A percentile compares a stretch with the other conserved stretches of the same genome.
Evolutionary conservation across 75 land plant species (phyloP).

Genomic region (Pinus tabuliformis): DNA sequence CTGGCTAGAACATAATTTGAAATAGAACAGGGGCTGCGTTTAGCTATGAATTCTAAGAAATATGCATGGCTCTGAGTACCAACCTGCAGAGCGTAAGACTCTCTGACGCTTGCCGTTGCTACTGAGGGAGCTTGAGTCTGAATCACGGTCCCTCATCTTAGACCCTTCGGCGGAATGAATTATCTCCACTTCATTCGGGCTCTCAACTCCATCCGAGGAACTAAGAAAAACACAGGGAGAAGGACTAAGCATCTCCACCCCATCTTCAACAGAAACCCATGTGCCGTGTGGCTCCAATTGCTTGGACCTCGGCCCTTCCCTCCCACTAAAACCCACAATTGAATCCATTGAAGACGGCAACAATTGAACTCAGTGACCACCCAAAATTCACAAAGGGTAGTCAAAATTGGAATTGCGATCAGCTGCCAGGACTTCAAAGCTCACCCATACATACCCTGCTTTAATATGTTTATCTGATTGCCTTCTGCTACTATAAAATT

Average conservation of each 20-base stretch:
- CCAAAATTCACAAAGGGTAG: no score
- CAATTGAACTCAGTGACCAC: no score
- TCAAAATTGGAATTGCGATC: no score
- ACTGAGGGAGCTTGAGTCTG: background rate
- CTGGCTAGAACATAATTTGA: background rate
- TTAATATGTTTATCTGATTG: no score
- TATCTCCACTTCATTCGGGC: background rate
- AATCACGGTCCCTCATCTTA: background rate
- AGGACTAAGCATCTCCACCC: slow-evolving; percentile 5
- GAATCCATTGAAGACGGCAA: background rate
- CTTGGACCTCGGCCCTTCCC: background rate
- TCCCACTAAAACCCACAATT: background rate
- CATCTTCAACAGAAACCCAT: slow-evolving; percentile 7
- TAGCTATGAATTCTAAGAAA: background rate
- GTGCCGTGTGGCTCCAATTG: background rate
- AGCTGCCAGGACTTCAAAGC: no score
- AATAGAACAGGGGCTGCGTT: background rate
- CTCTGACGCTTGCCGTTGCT: background rate
- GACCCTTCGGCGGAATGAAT: background rate
- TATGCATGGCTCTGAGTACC: background rate
- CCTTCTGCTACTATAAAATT: no score
- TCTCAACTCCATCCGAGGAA: background rate
- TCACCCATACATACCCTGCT: no score
- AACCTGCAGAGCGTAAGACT: background rate
- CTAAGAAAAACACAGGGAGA: background rate